Evolutionary conservation across 495 filamentous ascomycete species (phyloP).

Genomic region (Pseudevernia furfuracea): DNA sequence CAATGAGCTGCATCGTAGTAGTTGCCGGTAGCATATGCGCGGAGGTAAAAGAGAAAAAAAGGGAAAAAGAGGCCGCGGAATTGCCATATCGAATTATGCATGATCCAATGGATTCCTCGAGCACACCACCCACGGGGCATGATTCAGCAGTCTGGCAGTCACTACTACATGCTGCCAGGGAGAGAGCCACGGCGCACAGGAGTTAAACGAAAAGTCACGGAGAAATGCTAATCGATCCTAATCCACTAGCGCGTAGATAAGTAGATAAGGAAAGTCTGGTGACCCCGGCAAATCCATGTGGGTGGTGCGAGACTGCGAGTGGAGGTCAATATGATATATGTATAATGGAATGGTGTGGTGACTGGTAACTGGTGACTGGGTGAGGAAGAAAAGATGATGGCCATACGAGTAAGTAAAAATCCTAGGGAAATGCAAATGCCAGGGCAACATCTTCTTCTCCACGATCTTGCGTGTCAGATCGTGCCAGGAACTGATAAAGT

Average conservation of each 20-base stretch:
- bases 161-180: no score
- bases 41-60: slow-evolving; percentile 1
- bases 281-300: no score
- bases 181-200: no score
- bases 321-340: no score
- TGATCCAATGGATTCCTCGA: background rate
- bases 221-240: background rate
- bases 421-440: background rate
- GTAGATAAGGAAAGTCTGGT: no score
- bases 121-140: no score
- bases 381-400: no score
- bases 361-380: no score
- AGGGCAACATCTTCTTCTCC: background rate
- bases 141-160: no score
- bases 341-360: no score
- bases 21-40: background rate
- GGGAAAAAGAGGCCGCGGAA: slow-evolving; percentile 1
- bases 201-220: background rate
- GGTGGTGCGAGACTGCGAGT: no score
- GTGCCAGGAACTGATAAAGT: background rate
- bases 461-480: slow-evolving; percentile 8
- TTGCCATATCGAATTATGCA: background rate
- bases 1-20: background rate
- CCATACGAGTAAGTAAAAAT: no score
- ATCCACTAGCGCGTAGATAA: background rate